Percentiles rank a stretch among this genome's conserved stretches.
These are phyloP conservation scores for Cyclostephanos tholiformis DNA, from an alignment of 108 stramenopile species.

Conservation along the genomic window DNA sequence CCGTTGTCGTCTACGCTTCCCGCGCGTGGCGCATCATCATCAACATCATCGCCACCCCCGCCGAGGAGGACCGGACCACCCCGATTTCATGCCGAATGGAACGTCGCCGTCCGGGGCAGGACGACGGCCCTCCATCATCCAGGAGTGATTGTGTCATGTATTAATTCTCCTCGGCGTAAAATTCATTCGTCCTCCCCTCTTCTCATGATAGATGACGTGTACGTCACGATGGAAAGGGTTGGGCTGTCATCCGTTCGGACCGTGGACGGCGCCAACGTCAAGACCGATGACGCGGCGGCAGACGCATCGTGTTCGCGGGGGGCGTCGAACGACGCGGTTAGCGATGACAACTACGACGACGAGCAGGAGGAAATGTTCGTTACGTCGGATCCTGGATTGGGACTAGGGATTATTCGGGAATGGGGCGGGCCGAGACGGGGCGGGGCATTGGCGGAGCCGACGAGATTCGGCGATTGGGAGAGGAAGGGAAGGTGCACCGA, in stretches of 20 bases:
- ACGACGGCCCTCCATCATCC: too few relatives aligned
- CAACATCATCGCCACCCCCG: too few relatives aligned
- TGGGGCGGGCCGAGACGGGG: slow-evolving; percentile 97
- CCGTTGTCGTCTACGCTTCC: too few relatives aligned
- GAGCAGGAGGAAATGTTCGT: slow-evolving; percentile 95
- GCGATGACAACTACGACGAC: slow-evolving; percentile 81
- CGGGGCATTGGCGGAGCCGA: slow-evolving; percentile 91
- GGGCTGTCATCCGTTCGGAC: too few relatives aligned
- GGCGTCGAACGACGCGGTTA: slow-evolving; percentile 42
- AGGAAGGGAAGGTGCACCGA: slow-evolving; percentile 95
- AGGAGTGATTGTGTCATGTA: too few relatives aligned
- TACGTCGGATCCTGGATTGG: slow-evolving; percentile 69
- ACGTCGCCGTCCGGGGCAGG: too few relatives aligned
- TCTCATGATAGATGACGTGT: neutral
- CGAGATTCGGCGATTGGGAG: slow-evolving; percentile 99
- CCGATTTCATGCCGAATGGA: too few relatives aligned
- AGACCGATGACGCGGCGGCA: too few relatives aligned
- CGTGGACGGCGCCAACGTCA: neutral
- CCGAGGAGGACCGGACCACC: too few relatives aligned
- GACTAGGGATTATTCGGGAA: slow-evolving; percentile 65
- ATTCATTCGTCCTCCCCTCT: neutral
- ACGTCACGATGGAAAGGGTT: slow-evolving; percentile 12
- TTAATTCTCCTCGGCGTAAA: neutral
- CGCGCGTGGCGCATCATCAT: too few relatives aligned
- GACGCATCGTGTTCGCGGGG: slow-evolving; percentile 34